A percentile compares a stretch with the other conserved stretches of the same genome.
Conservation (phyloP, 805 yeast species). For the Ogataea pilisensis region DNA sequence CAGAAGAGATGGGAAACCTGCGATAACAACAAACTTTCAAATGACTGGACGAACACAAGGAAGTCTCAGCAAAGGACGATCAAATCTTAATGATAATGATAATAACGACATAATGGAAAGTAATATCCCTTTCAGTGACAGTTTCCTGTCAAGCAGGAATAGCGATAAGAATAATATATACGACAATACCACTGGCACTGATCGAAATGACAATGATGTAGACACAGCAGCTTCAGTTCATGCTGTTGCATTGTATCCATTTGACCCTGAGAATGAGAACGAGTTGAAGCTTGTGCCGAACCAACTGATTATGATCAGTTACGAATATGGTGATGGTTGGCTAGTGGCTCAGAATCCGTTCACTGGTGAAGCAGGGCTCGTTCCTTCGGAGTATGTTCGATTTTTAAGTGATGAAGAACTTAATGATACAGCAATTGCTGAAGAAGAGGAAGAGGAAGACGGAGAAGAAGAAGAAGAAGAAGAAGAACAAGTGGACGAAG, state of each 20-base stretch:
- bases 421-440: constrained; percentile 14
- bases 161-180: neutral
- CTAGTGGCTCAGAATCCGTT: constrained; percentile 81
- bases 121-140: too few species aligned
- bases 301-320: constrained; percentile 78
- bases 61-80: neutral
- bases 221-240: constrained; percentile 21
- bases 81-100: neutral
- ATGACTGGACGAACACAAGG: neutral
- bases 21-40: too few species aligned
- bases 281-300: constrained; percentile 78
- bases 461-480: constrained; percentile 16
- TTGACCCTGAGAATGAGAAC: constrained; percentile 90
- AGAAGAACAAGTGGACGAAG: constrained; percentile 11
- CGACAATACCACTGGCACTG: neutral
- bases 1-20: too few species aligned
- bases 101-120: neutral
- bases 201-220: constrained; percentile 6
- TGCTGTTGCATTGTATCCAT: constrained; percentile 87
- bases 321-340: constrained; percentile 98
- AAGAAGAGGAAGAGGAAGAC: constrained; percentile 29
- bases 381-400: constrained; percentile 92
- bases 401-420: constrained; percentile 27
- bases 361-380: constrained; percentile 81
- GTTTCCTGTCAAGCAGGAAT: neutral